Percentiles rank a stretch among this genome's conserved stretches.
Conservation (phyloP, 169 alveolate species). For the Eimeria necatrix region DNA sequence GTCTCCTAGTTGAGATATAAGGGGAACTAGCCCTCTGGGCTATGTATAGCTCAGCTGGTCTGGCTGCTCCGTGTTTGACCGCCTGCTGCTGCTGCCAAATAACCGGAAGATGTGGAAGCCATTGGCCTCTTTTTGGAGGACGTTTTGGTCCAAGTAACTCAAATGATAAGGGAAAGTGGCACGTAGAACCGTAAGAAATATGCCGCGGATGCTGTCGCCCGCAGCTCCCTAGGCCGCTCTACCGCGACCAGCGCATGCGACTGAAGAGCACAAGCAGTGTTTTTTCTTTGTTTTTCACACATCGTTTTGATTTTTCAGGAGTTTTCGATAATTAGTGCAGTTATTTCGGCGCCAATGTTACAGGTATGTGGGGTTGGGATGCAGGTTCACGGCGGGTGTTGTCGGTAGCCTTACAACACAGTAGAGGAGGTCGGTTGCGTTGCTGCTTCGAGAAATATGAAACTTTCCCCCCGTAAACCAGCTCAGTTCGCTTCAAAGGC, state of each 20-base stretch:
- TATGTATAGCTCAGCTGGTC: not conserved
- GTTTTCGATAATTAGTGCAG: too few species aligned
- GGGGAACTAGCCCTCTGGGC: not conserved
- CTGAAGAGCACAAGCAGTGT: not conserved
- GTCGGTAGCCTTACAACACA: too few species aligned
- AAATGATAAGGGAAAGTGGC: not conserved
- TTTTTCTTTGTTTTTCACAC: not conserved
- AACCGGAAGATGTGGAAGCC: not conserved
- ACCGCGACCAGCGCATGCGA: conserved; percentile 22
- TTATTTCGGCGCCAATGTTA: too few species aligned
- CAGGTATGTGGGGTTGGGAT: too few species aligned
- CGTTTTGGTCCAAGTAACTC: not conserved
- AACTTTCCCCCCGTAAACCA: too few species aligned
- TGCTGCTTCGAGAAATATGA: too few species aligned
- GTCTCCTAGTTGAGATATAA: not conserved
- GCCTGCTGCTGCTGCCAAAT: not conserved
- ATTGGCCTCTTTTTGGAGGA: not conserved
- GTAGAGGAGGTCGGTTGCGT: too few species aligned
- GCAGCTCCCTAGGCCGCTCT: conserved; percentile 28
- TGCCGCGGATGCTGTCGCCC: not conserved
- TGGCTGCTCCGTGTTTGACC: not conserved
- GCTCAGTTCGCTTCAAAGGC: too few species aligned
- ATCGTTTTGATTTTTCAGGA: too few species aligned
- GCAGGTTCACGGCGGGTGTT: too few species aligned
- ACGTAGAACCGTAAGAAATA: not conserved